Base-by-base conservation (phyloP, 257 asterid genomes). In the Mitragyna speciosa region DNA sequence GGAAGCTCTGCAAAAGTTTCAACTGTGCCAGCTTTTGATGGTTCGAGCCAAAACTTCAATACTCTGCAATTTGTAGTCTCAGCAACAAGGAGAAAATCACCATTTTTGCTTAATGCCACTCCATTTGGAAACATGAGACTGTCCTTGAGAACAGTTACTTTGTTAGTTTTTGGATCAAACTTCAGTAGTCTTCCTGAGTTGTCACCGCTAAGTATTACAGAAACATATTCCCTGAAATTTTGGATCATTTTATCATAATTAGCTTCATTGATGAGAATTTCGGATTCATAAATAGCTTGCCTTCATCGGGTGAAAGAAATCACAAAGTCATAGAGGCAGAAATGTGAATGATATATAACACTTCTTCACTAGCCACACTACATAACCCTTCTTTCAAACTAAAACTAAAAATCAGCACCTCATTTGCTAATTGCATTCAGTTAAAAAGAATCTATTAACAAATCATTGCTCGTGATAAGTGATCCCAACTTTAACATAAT, bases 101-200 rank as follows among this genome's bases (percentile, higher is more conserved):
- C 86, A 0, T 81, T 75, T 64, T 69, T 70, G 83, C 96, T 92
- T 77, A 93, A 70, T n/a, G 92, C 90, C 31, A 92, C 88, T 22
- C 98, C 98, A 83, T 93, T 93, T 30, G 98, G 94, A 56, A 92
- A 92, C 78, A 45, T 82, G 78, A 93, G 92, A 26, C 78, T 78
- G 63, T 83, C 39, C 20, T 88, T 30, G 6, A 92, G 78, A 48
- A 87, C 31, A 1, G 87, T 84, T 0, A 88, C 81, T 82, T 88
- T 59, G 4, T 87, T 86, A 7, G 77, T 83, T 31, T 64, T 65
- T 6, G 84, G 86, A 19, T 93, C 91, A 79, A 81, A 89, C 78
- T 90, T 90, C 87, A 92, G 72, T 24, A 92, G 74, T 43, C 96
- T 83, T 45, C 98, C 98, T 0, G 90, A 81, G 28, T 77, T 78